Conservation (phyloP, 805 yeast species). For the Yamadazyma laniorum region DNA sequence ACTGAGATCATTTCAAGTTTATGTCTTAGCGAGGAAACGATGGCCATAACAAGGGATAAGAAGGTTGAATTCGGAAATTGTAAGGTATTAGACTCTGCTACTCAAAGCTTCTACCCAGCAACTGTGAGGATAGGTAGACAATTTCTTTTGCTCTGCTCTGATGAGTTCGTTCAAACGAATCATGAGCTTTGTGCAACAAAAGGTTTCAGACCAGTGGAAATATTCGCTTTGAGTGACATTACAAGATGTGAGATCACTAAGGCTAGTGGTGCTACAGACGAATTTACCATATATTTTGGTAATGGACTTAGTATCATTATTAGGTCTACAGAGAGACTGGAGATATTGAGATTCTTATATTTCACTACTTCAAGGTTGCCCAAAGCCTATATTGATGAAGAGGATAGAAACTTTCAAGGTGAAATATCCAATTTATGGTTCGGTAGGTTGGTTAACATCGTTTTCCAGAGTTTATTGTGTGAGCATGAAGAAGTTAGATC, state of each 20-base stretch:
- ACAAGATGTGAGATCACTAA: slow-evolving; percentile 34
- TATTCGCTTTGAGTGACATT: slow-evolving; percentile 32
- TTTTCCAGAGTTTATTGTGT: slow-evolving; percentile 66
- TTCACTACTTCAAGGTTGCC: slow-evolving; percentile 59
- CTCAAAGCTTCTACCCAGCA: slow-evolving; percentile 56
- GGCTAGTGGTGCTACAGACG: slow-evolving; percentile 28
- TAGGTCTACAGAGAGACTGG: slow-evolving; percentile 41
- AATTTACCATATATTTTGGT: slow-evolving; percentile 34
- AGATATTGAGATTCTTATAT: slow-evolving; percentile 68
- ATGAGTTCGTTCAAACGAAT: slow-evolving; percentile 19
- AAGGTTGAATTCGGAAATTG: slow-evolving; percentile 35
- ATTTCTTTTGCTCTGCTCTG: slow-evolving; percentile 53
- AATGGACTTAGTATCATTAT: slow-evolving; percentile 27
- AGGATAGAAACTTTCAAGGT: slow-evolving; percentile 17
- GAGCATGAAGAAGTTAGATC: slow-evolving; percentile 56
- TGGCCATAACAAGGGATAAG: slow-evolving; percentile 36
- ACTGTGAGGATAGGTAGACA: slow-evolving; percentile 68
- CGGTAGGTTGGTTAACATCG: slow-evolving; percentile 62
- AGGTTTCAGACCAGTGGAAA: slow-evolving; percentile 34
- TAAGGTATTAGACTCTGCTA: slow-evolving; percentile 47
- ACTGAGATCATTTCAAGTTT: slow-evolving; percentile 33
- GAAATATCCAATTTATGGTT: slow-evolving; percentile 36
- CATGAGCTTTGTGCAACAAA: slow-evolving; percentile 23
- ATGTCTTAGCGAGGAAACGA: slow-evolving; percentile 34
- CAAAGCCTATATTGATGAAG: slow-evolving; percentile 26